Conservation (phyloP, 805 yeast genomes). For the Scheffersomyces lignosus region DNA sequence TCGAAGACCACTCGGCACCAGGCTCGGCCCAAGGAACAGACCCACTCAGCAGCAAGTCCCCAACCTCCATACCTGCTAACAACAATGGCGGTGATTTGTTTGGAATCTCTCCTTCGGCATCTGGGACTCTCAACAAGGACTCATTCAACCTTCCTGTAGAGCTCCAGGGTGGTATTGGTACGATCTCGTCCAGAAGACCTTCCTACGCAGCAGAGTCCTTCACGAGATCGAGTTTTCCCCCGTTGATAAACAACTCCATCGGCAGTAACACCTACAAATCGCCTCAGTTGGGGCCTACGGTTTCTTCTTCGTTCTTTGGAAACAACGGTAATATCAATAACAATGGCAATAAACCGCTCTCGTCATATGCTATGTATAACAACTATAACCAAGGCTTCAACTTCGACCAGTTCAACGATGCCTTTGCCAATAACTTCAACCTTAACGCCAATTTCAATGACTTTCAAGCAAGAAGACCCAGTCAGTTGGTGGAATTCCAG, state of each 20-base stretch:
- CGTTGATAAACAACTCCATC: conserved; percentile 4
- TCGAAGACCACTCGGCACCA: conserved; percentile 11
- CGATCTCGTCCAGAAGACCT: conserved; percentile 67
- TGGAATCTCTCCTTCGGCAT: too few species aligned
- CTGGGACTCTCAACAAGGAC: too few species aligned
- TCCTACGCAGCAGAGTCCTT: conserved; percentile 69
- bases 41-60: conserved; percentile 7
- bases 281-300: conserved; percentile 3
- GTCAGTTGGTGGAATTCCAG: conserved; percentile 37
- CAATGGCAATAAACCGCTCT: conserved; percentile 10
- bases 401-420: conserved; percentile 29
- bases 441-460: conserved; percentile 36
- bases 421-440: conserved; percentile 27
- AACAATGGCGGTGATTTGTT: too few species aligned
- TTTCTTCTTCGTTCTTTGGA: conserved; percentile 6
- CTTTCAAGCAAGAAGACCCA: conserved; percentile 44
- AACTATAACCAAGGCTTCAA: conserved; percentile 22
- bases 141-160: conserved; percentile 54
- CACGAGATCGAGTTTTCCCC: conserved; percentile 33
- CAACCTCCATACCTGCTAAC: conserved; percentile 8
- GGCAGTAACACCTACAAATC: conserved; percentile 1
- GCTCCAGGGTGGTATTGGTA: conserved; percentile 64
- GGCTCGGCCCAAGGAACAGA: conserved; percentile 6
- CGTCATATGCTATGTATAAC: conserved; percentile 31
- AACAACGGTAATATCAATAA: conserved; percentile 1